A percentile compares a stretch with the other conserved stretches of the same genome.
phyloP scores from a whole-genome alignment of 1,284 basidiomycete species.

The Marasmius oreades region DNA sequence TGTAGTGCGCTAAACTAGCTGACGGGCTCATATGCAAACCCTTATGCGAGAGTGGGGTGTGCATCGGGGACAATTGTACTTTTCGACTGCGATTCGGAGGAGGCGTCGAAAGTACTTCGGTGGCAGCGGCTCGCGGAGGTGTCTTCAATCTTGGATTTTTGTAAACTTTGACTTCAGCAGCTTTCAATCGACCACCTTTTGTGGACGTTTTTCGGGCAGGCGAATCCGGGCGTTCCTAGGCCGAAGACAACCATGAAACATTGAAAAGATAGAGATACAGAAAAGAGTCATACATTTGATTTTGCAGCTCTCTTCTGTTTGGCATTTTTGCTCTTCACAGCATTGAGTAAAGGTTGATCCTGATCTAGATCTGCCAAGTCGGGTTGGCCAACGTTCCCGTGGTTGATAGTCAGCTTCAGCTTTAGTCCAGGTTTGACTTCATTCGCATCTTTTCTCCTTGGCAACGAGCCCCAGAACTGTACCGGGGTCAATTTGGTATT shows the following conservation, averaged over 20 bases:
- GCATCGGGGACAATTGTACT: conserved; percentile 49
- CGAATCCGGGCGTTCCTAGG: conserved; percentile 33
- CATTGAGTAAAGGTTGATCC: conserved; percentile 7
- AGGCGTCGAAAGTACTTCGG: conserved; percentile 29
- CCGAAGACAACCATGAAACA: conserved; percentile 23
- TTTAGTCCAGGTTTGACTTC: conserved; percentile 5
- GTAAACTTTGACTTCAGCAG: conserved; percentile 23
- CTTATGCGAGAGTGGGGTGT: conserved; percentile 64
- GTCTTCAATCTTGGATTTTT: conserved; percentile 34
- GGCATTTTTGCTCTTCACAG: conserved; percentile 10
- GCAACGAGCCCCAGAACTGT: conserved; percentile 36
- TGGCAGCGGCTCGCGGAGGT: conserved; percentile 26
- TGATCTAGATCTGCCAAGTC: conserved; percentile 11
- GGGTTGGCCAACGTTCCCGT: not conserved
- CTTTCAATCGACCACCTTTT: conserved; percentile 24
- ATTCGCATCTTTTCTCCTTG: conserved; percentile 23
- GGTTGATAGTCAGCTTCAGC: conserved; percentile 4
- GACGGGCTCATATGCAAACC: conserved; percentile 66
- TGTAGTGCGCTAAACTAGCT: conserved; percentile 59
- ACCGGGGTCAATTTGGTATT: conserved; percentile 35
- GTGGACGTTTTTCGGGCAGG: conserved; percentile 32
- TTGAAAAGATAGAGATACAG: not conserved
- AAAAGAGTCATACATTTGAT: conserved; percentile 23
- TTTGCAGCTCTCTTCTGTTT: conserved; percentile 19
- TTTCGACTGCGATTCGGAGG: conserved; percentile 18